Percentiles rank a stretch among this genome's conserved stretches.
These are phyloP conservation scores for Trypanosoma melophagium DNA, from an alignment of 208 protist species.

Conservation along the genomic window DNA sequence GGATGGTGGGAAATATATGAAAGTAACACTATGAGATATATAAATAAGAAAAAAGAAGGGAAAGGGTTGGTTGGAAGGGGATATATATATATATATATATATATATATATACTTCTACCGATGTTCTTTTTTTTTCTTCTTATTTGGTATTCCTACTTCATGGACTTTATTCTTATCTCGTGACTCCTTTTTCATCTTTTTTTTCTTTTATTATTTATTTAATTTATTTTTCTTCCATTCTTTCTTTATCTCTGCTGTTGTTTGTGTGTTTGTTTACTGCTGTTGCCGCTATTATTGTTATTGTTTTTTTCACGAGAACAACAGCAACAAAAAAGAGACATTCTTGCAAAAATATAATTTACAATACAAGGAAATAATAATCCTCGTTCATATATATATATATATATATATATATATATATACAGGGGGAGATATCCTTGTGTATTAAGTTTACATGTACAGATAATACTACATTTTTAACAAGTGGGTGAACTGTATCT, in stretches of 20 bases:
- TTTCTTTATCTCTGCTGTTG: background rate
- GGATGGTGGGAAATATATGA: too few species aligned
- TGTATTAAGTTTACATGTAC: background rate
- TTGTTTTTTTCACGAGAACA: too few species aligned
- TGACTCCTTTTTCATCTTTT: constrained; percentile 6
- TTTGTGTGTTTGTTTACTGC: too few species aligned
- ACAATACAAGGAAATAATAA: too few species aligned
- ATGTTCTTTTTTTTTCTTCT: constrained; percentile 7
- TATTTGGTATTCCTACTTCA: constrained; percentile 9
- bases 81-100: constrained; percentile 11
- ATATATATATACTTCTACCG: constrained; percentile 5
- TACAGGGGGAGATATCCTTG: too few species aligned
- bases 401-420: background rate
- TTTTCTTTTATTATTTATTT: constrained; percentile 16
- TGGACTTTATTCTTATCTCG: background rate
- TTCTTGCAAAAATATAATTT: too few species aligned
- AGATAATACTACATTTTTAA: background rate
- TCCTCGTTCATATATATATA: too few species aligned
- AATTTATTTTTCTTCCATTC: background rate
- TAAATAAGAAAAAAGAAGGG: constrained; percentile 5
- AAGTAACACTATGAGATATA: too few species aligned
- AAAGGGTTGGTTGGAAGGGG: background rate
- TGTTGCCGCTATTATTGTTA: too few species aligned
- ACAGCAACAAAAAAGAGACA: too few species aligned
- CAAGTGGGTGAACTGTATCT: background rate